These are phyloP conservation scores for Oryza brachyantha DNA, from an alignment of 176 grass and related monocot species.

Conservation along the genomic window DNA sequence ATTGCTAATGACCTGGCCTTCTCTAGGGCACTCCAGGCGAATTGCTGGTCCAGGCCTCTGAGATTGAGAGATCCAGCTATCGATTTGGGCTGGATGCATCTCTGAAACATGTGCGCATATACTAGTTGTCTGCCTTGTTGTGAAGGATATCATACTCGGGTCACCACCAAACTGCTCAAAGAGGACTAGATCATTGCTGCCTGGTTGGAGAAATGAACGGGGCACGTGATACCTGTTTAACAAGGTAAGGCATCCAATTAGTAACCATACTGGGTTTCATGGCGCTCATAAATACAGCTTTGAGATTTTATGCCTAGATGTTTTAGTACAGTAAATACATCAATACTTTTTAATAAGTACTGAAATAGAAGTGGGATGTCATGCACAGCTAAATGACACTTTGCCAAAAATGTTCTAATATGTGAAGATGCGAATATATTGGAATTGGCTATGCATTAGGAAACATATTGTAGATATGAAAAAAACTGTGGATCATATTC, in stretches of 20 bases:
- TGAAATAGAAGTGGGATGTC: neutral
- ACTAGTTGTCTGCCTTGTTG: constrained; percentile 48
- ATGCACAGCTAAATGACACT: constrained; percentile 11
- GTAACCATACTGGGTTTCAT: neutral
- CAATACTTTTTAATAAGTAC: neutral
- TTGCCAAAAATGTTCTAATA: neutral
- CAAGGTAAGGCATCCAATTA: constrained; percentile 22
- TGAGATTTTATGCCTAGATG: neutral
- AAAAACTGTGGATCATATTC: neutral
- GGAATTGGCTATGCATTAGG: neutral
- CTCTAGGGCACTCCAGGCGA: constrained; percentile 62
- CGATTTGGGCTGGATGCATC: constrained; percentile 66
- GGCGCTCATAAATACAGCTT: neutral
- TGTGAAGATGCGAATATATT: neutral
- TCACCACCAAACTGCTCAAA: constrained; percentile 90
- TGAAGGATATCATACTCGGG: constrained; percentile 79
- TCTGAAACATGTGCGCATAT: constrained; percentile 81
- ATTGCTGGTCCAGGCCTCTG: constrained; percentile 54
- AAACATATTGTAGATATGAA: neutral
- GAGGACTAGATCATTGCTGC: constrained; percentile 78
- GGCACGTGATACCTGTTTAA: constrained; percentile 86
- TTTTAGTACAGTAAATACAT: neutral
- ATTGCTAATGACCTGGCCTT: constrained; percentile 63
- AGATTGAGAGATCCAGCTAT: constrained; percentile 45
- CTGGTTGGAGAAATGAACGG: constrained; percentile 69